Percentiles rank a stretch among this genome's conserved stretches.
Conservation (phyloP, 73 alveolate species). For the Paramecium tetraurelia region DNA sequence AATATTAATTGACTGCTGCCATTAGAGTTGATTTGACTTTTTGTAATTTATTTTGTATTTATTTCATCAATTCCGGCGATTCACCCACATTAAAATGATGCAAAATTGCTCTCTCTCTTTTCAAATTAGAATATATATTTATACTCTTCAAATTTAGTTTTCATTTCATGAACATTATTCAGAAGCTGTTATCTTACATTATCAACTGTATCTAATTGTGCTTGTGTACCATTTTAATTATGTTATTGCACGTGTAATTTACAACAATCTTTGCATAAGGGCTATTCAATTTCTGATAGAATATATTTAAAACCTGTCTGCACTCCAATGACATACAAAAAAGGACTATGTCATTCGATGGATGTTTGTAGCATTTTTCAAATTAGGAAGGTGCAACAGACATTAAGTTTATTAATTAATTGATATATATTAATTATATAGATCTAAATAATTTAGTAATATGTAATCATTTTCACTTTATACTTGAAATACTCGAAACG, state of each 20-base stretch:
- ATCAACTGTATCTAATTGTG: background rate
- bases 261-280: background rate
- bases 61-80: background rate
- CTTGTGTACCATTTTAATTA: background rate
- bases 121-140: background rate
- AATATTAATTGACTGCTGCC: background rate
- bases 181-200: background rate
- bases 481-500: background rate
- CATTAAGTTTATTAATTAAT: background rate
- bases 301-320: background rate
- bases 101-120: background rate
- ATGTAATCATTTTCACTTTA: background rate
- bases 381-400: background rate
- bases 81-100: slow-evolving; percentile 7
- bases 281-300: background rate
- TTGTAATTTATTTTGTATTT: background rate
- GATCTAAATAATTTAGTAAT: background rate
- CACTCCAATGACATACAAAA: background rate
- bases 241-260: background rate
- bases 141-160: slow-evolving; percentile 6
- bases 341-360: background rate
- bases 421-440: background rate
- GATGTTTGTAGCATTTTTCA: background rate
- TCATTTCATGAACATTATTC: background rate
- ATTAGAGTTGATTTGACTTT: background rate